These are phyloP conservation scores for Enterospora canceri DNA, from an alignment of 371 early-diverging fungal genomes.

Conservation along the genomic window DNA sequence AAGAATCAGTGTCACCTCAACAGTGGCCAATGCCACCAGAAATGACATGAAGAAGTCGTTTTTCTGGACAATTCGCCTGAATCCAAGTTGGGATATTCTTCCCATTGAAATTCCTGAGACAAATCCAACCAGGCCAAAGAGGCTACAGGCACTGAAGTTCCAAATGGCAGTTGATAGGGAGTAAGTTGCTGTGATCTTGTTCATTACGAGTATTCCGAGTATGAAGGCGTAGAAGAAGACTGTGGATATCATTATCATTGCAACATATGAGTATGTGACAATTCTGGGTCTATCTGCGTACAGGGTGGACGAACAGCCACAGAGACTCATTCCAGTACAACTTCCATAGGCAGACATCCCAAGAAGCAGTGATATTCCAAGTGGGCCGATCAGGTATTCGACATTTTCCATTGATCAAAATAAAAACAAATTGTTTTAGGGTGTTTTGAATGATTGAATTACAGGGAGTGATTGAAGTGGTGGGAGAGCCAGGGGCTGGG, in stretches of 20 bases:
- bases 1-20: conserved; percentile 22
- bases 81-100: conserved; percentile 7
- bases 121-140: conserved; percentile 12
- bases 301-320: conserved; percentile 31
- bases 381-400: conserved; percentile 11
- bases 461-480: conserved; percentile 36
- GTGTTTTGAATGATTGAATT: neutral
- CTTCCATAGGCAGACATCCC: conserved; percentile 38
- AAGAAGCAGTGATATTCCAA: conserved; percentile 24
- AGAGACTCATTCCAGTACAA: conserved; percentile 32
- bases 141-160: neutral
- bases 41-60: conserved; percentile 6
- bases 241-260: conserved; percentile 45
- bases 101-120: conserved; percentile 16
- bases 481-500: conserved; percentile 32
- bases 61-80: conserved; percentile 7
- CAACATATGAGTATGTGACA: conserved; percentile 39
- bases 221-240: conserved; percentile 47
- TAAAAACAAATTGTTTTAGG: no score
- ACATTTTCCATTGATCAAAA: neutral
- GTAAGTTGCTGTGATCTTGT: neutral
- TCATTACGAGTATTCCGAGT: conserved; percentile 35
- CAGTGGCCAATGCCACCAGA: conserved; percentile 8
- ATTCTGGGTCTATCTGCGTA: conserved; percentile 31
- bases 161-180: neutral